A percentile compares a stretch with the other conserved stretches of the same genome.
phyloP scores from a whole-genome alignment of 176 grass and related monocot species.

The Neostapfia colusana region DNA sequence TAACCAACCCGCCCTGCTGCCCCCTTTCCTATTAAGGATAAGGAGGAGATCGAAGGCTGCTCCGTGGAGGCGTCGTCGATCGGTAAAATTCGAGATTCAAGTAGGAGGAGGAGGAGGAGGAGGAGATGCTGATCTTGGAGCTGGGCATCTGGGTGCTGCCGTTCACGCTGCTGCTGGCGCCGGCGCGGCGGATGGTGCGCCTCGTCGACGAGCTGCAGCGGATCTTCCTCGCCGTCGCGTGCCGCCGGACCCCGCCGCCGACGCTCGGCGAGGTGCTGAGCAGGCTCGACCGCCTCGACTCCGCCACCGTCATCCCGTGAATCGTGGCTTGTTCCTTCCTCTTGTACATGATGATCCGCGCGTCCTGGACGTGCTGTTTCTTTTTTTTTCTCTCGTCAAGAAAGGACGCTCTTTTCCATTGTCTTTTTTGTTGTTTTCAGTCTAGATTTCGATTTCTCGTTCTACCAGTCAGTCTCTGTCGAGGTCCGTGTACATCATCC shows the following conservation, averaged over 20 bases:
- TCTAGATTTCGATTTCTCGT: background rate
- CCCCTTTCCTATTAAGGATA: background rate
- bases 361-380: background rate
- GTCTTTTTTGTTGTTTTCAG: background rate
- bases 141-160: constrained; percentile 73
- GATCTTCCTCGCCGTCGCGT: constrained; percentile 47
- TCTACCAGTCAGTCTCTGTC: background rate
- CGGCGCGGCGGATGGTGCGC: constrained; percentile 56
- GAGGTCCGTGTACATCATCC: background rate
- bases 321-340: background rate
- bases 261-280: constrained; percentile 44
- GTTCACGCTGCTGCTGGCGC: constrained; percentile 65
- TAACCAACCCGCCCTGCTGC: background rate
- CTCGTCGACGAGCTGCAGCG: constrained; percentile 58
- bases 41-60: background rate
- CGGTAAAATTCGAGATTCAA: background rate
- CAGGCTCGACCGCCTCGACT: constrained; percentile 61
- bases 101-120: background rate
- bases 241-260: background rate
- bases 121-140: constrained; percentile 64
- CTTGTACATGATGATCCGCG: background rate
- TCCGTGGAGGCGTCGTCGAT: background rate
- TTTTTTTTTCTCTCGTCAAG: background rate
- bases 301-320: constrained; percentile 38
- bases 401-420: background rate